phyloP scores from a whole-genome alignment of 2,329 filamentous ascomycete species.

The Plectosphaerella cucumerina region DNA sequence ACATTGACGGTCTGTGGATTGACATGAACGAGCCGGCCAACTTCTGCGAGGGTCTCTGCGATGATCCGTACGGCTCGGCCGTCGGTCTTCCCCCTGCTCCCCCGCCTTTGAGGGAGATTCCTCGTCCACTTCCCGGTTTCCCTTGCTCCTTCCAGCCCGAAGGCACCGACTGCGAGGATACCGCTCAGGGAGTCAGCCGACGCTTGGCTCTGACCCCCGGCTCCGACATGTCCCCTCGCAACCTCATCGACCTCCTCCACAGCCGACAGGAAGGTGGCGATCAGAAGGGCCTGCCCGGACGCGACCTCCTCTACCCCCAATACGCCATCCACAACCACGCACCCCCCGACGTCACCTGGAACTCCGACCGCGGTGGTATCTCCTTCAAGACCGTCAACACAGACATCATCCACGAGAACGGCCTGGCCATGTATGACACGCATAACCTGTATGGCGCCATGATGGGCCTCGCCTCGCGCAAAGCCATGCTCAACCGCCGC shows the following conservation, averaged over 20 bases:
- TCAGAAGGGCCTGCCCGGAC: slow-evolving; percentile 14
- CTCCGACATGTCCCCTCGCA: no score
- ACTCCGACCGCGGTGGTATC: slow-evolving; percentile 30
- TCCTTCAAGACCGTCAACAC: slow-evolving; percentile 61
- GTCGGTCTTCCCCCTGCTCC: slow-evolving; percentile 54
- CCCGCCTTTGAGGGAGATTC: slow-evolving; percentile 58
- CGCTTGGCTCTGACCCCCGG: slow-evolving; percentile 26
- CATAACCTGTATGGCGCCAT: slow-evolving; percentile 73
- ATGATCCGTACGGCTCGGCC: slow-evolving; percentile 34
- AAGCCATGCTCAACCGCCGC: slow-evolving; percentile 63
- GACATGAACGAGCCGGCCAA: slow-evolving; percentile 55
- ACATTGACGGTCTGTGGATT: slow-evolving; percentile 77
- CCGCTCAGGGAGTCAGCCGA: no score
- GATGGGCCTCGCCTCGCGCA: slow-evolving; percentile 65
- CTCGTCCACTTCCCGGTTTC: slow-evolving; percentile 58
- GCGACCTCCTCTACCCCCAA: slow-evolving; percentile 14
- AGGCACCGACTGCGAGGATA: not conserved
- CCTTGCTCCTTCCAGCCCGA: not conserved
- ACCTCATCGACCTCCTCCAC: not conserved
- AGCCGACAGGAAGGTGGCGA: slow-evolving; percentile 31
- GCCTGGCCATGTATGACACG: slow-evolving; percentile 66
- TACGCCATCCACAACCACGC: slow-evolving; percentile 14
- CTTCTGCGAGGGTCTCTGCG: slow-evolving; percentile 21
- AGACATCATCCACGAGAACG: slow-evolving; percentile 64
- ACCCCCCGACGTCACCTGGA: slow-evolving; percentile 2